phyloP scores from a whole-genome alignment of 2,329 filamentous ascomycete genomes.

The Zasmidium angulare region DNA sequence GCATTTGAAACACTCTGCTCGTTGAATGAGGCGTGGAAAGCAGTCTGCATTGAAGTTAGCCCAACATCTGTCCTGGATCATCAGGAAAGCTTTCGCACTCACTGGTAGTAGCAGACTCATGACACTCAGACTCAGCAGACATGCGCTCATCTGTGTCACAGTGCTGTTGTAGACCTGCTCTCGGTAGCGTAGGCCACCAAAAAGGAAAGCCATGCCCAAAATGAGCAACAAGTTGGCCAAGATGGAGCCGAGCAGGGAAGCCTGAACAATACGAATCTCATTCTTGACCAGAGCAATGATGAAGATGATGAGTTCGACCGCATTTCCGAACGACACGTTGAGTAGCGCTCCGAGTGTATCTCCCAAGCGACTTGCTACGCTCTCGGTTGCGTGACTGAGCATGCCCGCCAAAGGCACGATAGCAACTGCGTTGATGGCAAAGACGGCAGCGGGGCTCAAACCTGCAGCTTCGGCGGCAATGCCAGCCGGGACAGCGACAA shows the following conservation, averaged over 20 bases:
- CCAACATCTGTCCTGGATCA: not conserved
- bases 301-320: slow-evolving; percentile 55
- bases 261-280: slow-evolving; percentile 88
- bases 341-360: slow-evolving; percentile 52
- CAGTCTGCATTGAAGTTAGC: slow-evolving; percentile 58
- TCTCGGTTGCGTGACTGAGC: slow-evolving; percentile 51
- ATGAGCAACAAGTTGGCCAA: slow-evolving; percentile 85
- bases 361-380: slow-evolving; percentile 48
- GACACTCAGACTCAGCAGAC: slow-evolving; percentile 83
- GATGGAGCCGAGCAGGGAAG: slow-evolving; percentile 85
- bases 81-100: slow-evolving; percentile 32
- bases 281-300: slow-evolving; percentile 77
- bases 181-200: slow-evolving; percentile 80
- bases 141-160: slow-evolving; percentile 94
- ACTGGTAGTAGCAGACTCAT: slow-evolving; percentile 83
- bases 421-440: slow-evolving; percentile 53
- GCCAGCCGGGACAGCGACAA: slow-evolving; percentile 76
- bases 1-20: slow-evolving; percentile 50
- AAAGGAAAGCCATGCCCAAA: slow-evolving; percentile 85
- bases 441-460: slow-evolving; percentile 46
- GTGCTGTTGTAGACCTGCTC: slow-evolving; percentile 97
- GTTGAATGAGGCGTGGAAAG: slow-evolving; percentile 83
- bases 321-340: slow-evolving; percentile 55
- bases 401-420: slow-evolving; percentile 53
- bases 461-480: slow-evolving; percentile 59